These are phyloP conservation scores for Hypoxylon sp. DNA, from an alignment of 2,329 filamentous ascomycete species.

Conservation along the genomic window DNA sequence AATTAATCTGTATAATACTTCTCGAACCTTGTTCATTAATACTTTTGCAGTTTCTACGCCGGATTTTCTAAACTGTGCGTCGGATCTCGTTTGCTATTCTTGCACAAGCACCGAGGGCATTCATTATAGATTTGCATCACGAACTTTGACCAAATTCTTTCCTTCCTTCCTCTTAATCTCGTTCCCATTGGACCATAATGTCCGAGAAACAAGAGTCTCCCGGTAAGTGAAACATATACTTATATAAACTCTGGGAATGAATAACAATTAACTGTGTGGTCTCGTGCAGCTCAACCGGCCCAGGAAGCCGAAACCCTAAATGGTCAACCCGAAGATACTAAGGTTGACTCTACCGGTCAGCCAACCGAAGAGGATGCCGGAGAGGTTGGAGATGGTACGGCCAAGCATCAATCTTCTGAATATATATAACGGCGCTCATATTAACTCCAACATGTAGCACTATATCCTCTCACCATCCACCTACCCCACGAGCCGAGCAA, in stretches of 20 bases:
- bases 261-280: constrained; percentile 31
- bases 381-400: constrained; percentile 50
- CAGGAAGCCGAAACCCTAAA: constrained; percentile 47
- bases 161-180: constrained; percentile 28
- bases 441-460: constrained; percentile 55
- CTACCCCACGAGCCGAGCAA: constrained; percentile 84
- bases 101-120: constrained; percentile 41
- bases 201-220: constrained; percentile 52
- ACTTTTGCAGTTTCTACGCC: constrained; percentile 43
- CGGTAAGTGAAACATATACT: constrained; percentile 45
- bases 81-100: constrained; percentile 44
- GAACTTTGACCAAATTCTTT: constrained; percentile 24
- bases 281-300: constrained; percentile 45
- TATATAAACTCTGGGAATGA: background rate
- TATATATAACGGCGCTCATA: constrained; percentile 13
- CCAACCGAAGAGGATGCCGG: constrained; percentile 48
- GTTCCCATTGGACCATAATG: constrained; percentile 47
- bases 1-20: constrained; percentile 53
- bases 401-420: background rate
- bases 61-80: constrained; percentile 42
- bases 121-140: constrained; percentile 42
- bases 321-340: constrained; percentile 44
- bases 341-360: constrained; percentile 45
- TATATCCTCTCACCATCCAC: constrained; percentile 78
- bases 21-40: constrained; percentile 45